Evolutionary conservation across 2,329 filamentous ascomycete genomes (phyloP).

Genomic region (Hypoxylon sp.): DNA sequence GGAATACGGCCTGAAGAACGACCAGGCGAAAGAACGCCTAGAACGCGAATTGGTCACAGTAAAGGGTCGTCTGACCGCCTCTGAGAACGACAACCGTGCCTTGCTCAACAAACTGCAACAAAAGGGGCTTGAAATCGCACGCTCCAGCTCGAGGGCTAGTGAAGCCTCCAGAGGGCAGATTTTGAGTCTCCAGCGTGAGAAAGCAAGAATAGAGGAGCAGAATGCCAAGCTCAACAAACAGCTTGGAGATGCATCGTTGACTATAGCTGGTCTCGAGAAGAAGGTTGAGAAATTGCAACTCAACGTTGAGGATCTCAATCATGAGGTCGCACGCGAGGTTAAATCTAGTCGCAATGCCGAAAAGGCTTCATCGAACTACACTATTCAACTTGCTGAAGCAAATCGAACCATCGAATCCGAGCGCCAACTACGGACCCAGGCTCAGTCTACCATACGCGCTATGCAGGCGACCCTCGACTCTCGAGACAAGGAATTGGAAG

Average conservation of each 20-base stretch:
- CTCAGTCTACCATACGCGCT: constrained; percentile 85
- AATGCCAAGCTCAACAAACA: constrained; percentile 85
- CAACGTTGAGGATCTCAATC: constrained; percentile 89
- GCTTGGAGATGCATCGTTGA: constrained; percentile 85
- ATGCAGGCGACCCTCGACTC: constrained; percentile 84
- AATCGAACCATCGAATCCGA: constrained; percentile 93
- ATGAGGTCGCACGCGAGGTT: constrained; percentile 90
- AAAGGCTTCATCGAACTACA: constrained; percentile 83
- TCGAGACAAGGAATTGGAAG: constrained; percentile 83
- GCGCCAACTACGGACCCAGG: constrained; percentile 84
- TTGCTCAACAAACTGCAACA: constrained; percentile 98
- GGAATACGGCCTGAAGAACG: constrained; percentile 88
- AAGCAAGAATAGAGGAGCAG: constrained; percentile 84
- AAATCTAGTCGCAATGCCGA: constrained; percentile 92
- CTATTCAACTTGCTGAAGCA: constrained; percentile 86
- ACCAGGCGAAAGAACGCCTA: constrained; percentile 92
- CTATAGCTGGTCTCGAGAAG: constrained; percentile 88
- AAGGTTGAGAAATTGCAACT: constrained; percentile 93
- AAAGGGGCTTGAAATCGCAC: constrained; percentile 95
- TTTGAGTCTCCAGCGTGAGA: constrained; percentile 82
- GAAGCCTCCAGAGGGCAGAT: constrained; percentile 86
- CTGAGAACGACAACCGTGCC: constrained; percentile 94
- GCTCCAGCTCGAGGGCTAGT: constrained; percentile 86
- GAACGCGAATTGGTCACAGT: constrained; percentile 92
- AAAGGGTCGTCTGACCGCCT: constrained; percentile 88